Percentiles rank a stretch among this genome's conserved stretches.
Conservation (phyloP, 176 grass and related monocot species). For the Cenchrus fungigraminus region DNA sequence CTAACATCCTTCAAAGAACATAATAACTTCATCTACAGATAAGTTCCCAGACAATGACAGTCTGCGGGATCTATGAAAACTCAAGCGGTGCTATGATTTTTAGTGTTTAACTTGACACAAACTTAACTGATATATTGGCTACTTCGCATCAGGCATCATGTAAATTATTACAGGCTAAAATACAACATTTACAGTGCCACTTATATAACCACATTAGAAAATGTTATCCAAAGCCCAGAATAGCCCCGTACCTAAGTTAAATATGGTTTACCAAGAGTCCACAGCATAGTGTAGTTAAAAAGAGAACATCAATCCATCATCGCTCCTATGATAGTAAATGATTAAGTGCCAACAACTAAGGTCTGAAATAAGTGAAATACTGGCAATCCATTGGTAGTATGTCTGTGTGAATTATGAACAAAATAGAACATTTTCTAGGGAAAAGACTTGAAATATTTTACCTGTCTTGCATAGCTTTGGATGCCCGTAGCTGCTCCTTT, state of each 20-base stretch:
- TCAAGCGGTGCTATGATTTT: slow-evolving; percentile 14
- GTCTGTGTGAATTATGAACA: slow-evolving; percentile 29
- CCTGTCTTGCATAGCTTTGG: slow-evolving; percentile 99
- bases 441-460: slow-evolving; percentile 43
- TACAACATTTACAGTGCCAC: slow-evolving; percentile 20
- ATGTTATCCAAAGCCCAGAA: neutral
- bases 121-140: slow-evolving; percentile 18
- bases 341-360: neutral
- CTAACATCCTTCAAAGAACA: slow-evolving; percentile 60
- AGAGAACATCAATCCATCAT: slow-evolving; percentile 1
- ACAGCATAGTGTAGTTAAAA: neutral
- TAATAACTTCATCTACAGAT: slow-evolving; percentile 41
- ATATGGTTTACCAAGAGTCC: neutral
- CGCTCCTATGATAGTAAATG: neutral
- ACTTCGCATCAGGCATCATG: slow-evolving; percentile 5
- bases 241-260: slow-evolving; percentile 23
- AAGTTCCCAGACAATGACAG: slow-evolving; percentile 39
- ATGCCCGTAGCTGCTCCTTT: slow-evolving; percentile 68
- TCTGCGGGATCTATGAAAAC: slow-evolving; percentile 7
- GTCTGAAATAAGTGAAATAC: slow-evolving; percentile 28
- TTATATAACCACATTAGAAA: neutral
- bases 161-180: neutral
- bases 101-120: slow-evolving; percentile 6
- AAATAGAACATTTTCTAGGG: slow-evolving; percentile 3
- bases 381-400: neutral